Conservation (phyloP, 805 yeast species). For the Spencermartinsiella europaea region DNA sequence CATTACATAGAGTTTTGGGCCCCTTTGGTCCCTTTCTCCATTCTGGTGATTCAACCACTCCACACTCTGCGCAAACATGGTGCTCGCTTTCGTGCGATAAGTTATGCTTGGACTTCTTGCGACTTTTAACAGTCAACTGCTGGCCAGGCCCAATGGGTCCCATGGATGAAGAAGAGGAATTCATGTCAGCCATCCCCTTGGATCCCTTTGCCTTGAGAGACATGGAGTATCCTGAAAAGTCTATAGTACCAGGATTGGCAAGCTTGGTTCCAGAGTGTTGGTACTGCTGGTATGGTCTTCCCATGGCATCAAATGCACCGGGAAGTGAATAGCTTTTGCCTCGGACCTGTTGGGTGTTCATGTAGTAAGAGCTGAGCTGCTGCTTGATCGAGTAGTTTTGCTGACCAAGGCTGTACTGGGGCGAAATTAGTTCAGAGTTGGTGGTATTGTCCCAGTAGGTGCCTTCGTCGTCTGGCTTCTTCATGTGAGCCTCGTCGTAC, state of each 20-base stretch:
- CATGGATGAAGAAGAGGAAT: not conserved
- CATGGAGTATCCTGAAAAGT: slow-evolving; percentile 19
- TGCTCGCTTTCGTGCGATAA: not conserved
- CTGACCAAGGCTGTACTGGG: slow-evolving; percentile 13
- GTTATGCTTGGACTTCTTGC: not conserved
- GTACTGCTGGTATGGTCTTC: slow-evolving; percentile 6
- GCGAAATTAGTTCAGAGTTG: slow-evolving; percentile 19
- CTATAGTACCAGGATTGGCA: slow-evolving; percentile 8
- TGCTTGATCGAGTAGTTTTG: slow-evolving; percentile 2
- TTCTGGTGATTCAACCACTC: slow-evolving; percentile 73
- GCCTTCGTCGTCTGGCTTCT: not conserved
- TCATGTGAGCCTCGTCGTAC: slow-evolving; percentile 3
- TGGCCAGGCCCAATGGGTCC: not conserved
- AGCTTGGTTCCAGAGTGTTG: slow-evolving; percentile 3
- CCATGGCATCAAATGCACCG: slow-evolving; percentile 13
- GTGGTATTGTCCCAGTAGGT: slow-evolving; percentile 21
- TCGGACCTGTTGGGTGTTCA: slow-evolving; percentile 6
- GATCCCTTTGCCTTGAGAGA: slow-evolving; percentile 6
- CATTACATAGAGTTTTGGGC: slow-evolving; percentile 77
- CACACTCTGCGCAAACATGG: slow-evolving; percentile 62
- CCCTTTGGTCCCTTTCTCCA: slow-evolving; percentile 93
- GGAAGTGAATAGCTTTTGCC: slow-evolving; percentile 21
- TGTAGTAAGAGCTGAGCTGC: slow-evolving; percentile 1
- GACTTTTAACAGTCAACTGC: not conserved
- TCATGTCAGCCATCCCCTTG: not conserved